Percentiles rank a stretch among this genome's conserved stretches.
These are phyloP conservation scores for Piper betle DNA, from an alignment of 164 flowering plant species.

Conservation along the genomic window DNA sequence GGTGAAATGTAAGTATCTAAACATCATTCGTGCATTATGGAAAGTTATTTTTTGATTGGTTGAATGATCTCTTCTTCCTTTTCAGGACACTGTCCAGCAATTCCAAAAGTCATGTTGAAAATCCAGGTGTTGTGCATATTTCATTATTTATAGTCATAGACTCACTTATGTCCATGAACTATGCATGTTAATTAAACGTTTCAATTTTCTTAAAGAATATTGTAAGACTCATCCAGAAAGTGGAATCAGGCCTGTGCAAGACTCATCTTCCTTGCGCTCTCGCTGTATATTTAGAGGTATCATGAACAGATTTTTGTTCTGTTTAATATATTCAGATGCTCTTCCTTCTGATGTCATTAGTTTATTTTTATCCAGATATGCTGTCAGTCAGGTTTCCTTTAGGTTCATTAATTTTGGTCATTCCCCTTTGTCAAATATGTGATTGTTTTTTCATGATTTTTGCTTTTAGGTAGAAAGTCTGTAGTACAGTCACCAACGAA, in stretches of 20 bases:
- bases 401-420: neutral
- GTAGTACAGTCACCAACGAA: conserved; percentile 48
- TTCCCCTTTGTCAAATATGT: neutral
- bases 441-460: neutral
- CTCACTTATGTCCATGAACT: neutral
- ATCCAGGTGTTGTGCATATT: conserved; percentile 28
- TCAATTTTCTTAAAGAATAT: conserved; percentile 23
- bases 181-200: neutral
- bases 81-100: conserved; percentile 41
- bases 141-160: too few species aligned
- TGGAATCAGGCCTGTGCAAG: conserved; percentile 27
- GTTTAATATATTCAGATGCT: neutral
- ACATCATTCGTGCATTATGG: conserved; percentile 1
- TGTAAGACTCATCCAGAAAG: conserved; percentile 30
- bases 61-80: too few species aligned
- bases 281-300: conserved; percentile 61
- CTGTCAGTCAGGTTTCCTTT: neutral
- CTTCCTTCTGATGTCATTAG: neutral
- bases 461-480: conserved; percentile 46
- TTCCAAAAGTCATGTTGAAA: conserved; percentile 44
- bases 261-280: conserved; percentile 27
- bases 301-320: neutral
- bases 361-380: neutral
- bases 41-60: neutral
- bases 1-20: conserved; percentile 46